Base-by-base conservation (phyloP, 1,284 basidiomycete genomes). In the Golubevia sp. region DNA sequence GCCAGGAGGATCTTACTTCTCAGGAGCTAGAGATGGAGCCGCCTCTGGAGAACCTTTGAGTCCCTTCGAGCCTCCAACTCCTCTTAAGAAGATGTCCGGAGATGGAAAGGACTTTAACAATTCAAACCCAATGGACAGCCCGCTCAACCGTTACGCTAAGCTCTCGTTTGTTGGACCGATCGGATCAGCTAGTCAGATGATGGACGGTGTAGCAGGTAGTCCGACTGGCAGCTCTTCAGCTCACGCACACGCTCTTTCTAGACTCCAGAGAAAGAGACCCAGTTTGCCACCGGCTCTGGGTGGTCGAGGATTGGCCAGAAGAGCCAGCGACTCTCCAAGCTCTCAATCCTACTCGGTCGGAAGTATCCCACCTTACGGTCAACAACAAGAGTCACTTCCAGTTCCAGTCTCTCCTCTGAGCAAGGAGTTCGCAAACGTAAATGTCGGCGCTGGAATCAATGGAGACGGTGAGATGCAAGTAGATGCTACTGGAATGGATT, bases 61-160 rank as follows among this genome's bases (percentile, higher is more conserved):
- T 58, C 76, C 76, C 44, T 78, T 78, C 58, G 25, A 76, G 49
- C 76, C 76, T 2, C 76, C 76, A 2, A 78, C 76, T 2, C 76
- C 76, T 3, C 64, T 78, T 18, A 44, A 44, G 13, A 44, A 18
- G 38, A 18, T 44, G 11, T 44, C 38, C 18, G 38, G 38, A 44
- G 38, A 44, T 44, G 38, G 38, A 44, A 44, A 18, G 18, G n/a
- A n/a, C n/a, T n/a, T n/a, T n/a, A 8, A 44, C 13, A 18, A 44
- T 44, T 44, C 38, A 18, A 44, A 44, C 18, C 38, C 38, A 44
- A 44, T 44, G 38, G 38, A 44, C 18, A 44, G 38, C 38, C 38
- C 38, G 11, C 38, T 44, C 38, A 44, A 44, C 18, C 38, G 38
- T 18, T 44, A 44, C 38, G 38, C 38, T 18, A 44, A 44, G 38